phyloP scores from a whole-genome alignment of 192 early-diverging fungal species.

The Coemansia sp. region DNA sequence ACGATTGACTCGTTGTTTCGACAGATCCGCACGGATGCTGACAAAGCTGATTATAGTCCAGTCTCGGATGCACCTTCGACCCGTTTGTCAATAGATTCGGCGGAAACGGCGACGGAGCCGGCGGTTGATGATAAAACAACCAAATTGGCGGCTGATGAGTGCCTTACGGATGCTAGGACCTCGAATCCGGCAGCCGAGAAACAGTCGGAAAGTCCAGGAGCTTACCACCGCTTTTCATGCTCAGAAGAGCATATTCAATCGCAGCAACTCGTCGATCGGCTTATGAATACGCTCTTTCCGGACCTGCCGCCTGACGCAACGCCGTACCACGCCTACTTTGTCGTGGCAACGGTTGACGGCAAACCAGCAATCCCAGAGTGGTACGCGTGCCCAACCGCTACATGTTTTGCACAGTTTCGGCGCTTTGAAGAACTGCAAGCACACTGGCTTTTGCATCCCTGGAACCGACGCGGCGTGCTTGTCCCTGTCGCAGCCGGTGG shows the following conservation, averaged over 20 bases:
- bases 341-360: slow-evolving; percentile 30
- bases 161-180: too few species aligned
- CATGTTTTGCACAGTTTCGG: slow-evolving; percentile 10
- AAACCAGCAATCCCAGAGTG: slow-evolving; percentile 13
- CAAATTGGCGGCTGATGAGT: too few species aligned
- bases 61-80: background rate
- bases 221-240: background rate
- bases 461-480: slow-evolving; percentile 32
- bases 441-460: slow-evolving; percentile 34
- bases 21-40: slow-evolving; percentile 2
- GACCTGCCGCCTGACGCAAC: slow-evolving; percentile 3
- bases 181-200: background rate
- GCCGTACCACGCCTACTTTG: slow-evolving; percentile 23
- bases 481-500: slow-evolving; percentile 30
- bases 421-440: slow-evolving; percentile 16
- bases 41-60: background rate
- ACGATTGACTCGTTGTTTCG: slow-evolving; percentile 24
- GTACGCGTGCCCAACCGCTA: slow-evolving; percentile 29
- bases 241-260: background rate
- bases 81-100: background rate
- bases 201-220: background rate
- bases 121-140: background rate
- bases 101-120: background rate
- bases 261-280: slow-evolving; percentile 5
- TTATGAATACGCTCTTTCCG: slow-evolving; percentile 23